These are phyloP conservation scores for Rhodotorula paludigena DNA, from an alignment of 768 basidiomycete species.

Conservation along the genomic window DNA sequence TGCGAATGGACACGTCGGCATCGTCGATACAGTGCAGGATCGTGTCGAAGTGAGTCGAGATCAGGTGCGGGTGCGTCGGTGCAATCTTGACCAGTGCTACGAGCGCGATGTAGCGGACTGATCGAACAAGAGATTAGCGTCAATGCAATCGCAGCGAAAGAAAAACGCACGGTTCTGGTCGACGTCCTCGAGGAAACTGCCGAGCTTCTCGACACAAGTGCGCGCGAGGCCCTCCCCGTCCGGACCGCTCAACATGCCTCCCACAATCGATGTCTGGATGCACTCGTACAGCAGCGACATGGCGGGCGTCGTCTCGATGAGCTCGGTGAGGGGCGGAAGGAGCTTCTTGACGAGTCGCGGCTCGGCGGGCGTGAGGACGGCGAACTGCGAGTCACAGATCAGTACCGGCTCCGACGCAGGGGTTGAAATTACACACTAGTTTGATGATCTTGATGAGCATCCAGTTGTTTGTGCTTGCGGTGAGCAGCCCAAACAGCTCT, in stretches of 20 bases:
- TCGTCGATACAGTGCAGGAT: constrained; percentile 86
- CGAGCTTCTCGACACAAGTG: constrained; percentile 87
- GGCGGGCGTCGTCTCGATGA: constrained; percentile 91
- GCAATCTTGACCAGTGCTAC: constrained; percentile 94
- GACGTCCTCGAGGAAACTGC: constrained; percentile 79
- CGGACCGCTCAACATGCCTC: constrained; percentile 75
- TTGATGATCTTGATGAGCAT: constrained; percentile 99
- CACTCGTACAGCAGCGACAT: constrained; percentile 97
- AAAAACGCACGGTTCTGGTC: constrained; percentile 83
- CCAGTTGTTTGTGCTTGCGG: constrained; percentile 96
- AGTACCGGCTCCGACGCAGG: neutral
- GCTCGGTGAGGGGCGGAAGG: constrained; percentile 84
- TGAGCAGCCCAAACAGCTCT: constrained; percentile 84
- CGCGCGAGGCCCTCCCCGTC: constrained; percentile 62
- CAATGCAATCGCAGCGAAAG: neutral
- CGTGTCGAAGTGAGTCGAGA: constrained; percentile 85
- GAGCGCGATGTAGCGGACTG: constrained; percentile 95
- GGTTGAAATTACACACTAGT: constrained; percentile 56
- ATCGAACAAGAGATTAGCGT: neutral
- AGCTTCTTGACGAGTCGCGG: constrained; percentile 90
- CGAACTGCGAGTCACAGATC: constrained; percentile 60
- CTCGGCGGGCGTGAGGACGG: constrained; percentile 82
- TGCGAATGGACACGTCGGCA: constrained; percentile 88
- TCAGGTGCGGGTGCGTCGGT: constrained; percentile 64
- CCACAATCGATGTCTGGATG: constrained; percentile 94